phyloP scores from a whole-genome alignment of 352 stramenopile genomes.

The Thalassiosira sp. region DNA sequence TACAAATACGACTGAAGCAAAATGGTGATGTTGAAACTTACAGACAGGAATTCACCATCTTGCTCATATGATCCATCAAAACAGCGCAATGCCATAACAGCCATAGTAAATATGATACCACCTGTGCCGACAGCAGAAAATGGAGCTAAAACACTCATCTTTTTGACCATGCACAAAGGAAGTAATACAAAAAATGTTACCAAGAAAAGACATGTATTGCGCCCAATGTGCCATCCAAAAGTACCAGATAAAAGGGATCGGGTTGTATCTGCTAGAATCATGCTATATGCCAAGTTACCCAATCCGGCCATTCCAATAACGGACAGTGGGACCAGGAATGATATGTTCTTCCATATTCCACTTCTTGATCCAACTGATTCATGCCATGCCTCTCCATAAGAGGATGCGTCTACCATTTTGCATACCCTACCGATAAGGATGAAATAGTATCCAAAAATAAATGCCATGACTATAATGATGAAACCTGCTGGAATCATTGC shows the following conservation, averaged over 20 bases:
- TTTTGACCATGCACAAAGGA: slow-evolving; percentile 80
- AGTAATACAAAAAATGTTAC: slow-evolving; percentile 63
- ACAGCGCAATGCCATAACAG: slow-evolving; percentile 68
- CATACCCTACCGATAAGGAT: slow-evolving; percentile 61
- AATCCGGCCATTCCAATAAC: slow-evolving; percentile 71
- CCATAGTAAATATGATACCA: slow-evolving; percentile 76
- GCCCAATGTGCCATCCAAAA: slow-evolving; percentile 35
- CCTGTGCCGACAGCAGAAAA: slow-evolving; percentile 67
- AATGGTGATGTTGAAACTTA: slow-evolving; percentile 4
- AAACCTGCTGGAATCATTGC: slow-evolving; percentile 54
- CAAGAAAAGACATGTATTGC: slow-evolving; percentile 45
- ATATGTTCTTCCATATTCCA: slow-evolving; percentile 44
- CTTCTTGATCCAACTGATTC: slow-evolving; percentile 13
- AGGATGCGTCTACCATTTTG: slow-evolving; percentile 62
- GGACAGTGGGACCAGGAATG: slow-evolving; percentile 54
- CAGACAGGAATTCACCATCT: slow-evolving; percentile 18
- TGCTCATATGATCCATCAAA: slow-evolving; percentile 72
- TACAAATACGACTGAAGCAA: not conserved
- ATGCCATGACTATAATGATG: slow-evolving; percentile 68
- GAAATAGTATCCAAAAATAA: slow-evolving; percentile 66
- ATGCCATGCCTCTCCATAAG: slow-evolving; percentile 82
- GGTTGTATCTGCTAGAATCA: slow-evolving; percentile 82
- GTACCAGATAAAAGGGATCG: slow-evolving; percentile 28
- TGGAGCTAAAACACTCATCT: slow-evolving; percentile 60
- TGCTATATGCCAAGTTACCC: slow-evolving; percentile 80